Base-by-base conservation (phyloP, 768 basidiomycete species). In the Trametes sanguinea region DNA sequence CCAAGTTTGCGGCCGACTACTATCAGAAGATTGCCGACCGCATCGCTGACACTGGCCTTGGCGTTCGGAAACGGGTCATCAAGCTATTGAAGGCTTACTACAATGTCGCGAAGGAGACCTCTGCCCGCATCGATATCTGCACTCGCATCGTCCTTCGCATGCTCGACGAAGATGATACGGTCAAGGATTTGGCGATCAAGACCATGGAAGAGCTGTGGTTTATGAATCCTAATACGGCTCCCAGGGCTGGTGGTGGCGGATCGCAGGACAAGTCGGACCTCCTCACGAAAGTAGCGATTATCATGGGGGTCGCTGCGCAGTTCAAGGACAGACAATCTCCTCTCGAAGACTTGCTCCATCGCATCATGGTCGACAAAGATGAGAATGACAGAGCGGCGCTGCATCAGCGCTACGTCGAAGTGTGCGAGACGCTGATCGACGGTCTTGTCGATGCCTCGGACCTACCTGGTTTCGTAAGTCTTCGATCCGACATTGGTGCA, bases 151-250 rank as follows among this genome's bases (percentile, higher is more conserved):
- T 97, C 2, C 77, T 88, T 37, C 85, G 95, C 13, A 90, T 94
- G 80, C 72, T 88, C 44, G 97, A 99, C 67, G 94, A 97, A 71
- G 97, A 99, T 70, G 95, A 98, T 48, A 87, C 86, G 0, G 93
- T 99, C 65, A 96, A 92, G 79, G 96, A 98, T 54, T 82, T 98
- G 14, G 94, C 96, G 0, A 77, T 91, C 67, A 95, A 94, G 72
- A 87, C 93, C 0, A 75, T 98, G 40, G 94, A 95, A 66, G 95
- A 98, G 65, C 76, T 98, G 3, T 95, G 95, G 92, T 96, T 98
- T 71, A 80, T 82, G 45, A 51, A 17, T 16, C n/a, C n/a, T n/a
- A n/a, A n/a, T n/a, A n/a, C 59, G 9, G 50, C 45, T 9, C n/a
- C 63, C 1, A 60, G 50, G 48, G 22, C 57, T 1, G 46, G 33